Percentiles rank a stretch among this genome's conserved stretches.
Evolutionary conservation across 2,329 filamentous ascomycete species (phyloP).

Genomic region (Paradendryphiella salina): DNA sequence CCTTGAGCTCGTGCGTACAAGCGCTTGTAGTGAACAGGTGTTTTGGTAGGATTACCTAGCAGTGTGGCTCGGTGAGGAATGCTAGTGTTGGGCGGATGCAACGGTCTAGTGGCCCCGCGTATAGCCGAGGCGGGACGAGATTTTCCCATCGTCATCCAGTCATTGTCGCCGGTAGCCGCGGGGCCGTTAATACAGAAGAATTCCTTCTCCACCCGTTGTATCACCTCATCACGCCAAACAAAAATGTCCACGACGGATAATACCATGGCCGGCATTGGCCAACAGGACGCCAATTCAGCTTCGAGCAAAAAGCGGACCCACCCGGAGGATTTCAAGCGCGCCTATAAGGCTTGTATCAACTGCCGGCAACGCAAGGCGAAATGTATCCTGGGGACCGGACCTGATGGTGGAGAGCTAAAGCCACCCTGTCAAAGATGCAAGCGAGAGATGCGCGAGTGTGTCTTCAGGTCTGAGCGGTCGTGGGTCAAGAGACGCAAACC

Average conservation of each 20-base stretch:
- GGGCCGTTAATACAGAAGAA: constrained; percentile 18
- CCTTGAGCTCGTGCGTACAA: no score
- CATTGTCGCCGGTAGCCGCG: constrained; percentile 27
- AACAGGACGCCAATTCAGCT: constrained; percentile 24
- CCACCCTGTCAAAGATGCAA: constrained; percentile 55
- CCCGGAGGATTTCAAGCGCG: constrained; percentile 54
- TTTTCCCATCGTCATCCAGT: constrained; percentile 39
- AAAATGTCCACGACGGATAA: constrained; percentile 23
- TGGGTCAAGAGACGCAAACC: constrained; percentile 47
- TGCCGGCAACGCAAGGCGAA: constrained; percentile 59
- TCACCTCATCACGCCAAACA: constrained; percentile 22
- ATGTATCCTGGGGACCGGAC: constrained; percentile 53
- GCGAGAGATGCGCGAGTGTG: constrained; percentile 56
- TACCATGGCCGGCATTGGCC: constrained; percentile 17
- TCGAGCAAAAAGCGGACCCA: constrained; percentile 41
- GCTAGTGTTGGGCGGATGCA: neutral
- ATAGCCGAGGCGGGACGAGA: constrained; percentile 32
- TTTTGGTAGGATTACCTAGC: neutral
- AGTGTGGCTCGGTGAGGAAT: neutral
- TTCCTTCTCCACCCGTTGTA: constrained; percentile 38
- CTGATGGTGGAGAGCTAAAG: constrained; percentile 48
- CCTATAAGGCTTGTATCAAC: constrained; percentile 59
- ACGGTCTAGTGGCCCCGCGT: constrained; percentile 3
- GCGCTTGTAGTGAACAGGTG: neutral
- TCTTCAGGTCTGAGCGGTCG: constrained; percentile 49